These are phyloP conservation scores for Solanum lycopersicoides DNA, from an alignment of 257 asterid species.

Conservation along the genomic window DNA sequence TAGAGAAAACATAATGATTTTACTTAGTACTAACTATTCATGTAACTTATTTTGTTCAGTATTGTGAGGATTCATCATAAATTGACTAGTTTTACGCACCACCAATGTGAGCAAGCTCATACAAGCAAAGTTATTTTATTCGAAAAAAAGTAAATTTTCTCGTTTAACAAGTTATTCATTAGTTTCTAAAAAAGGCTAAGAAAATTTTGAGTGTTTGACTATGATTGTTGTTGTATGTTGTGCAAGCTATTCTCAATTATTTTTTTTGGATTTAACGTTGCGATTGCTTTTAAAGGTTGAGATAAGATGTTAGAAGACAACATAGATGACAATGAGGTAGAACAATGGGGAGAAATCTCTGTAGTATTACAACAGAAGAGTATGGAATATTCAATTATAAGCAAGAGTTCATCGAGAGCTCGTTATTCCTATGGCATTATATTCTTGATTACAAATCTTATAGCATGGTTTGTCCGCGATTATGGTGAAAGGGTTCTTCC, in stretches of 20 bases:
- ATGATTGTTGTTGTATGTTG: neutral
- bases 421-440: constrained; percentile 72
- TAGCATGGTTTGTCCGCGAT: constrained; percentile 85
- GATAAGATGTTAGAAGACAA: constrained; percentile 13
- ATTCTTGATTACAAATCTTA: constrained; percentile 50
- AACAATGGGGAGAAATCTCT: constrained; percentile 4
- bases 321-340: constrained; percentile 11
- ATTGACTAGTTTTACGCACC: neutral
- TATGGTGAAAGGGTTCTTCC: constrained; percentile 62
- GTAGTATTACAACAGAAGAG: constrained; percentile 15
- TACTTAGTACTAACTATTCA: neutral
- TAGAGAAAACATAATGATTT: neutral
- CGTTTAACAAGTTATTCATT: neutral
- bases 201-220: neutral
- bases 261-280: neutral
- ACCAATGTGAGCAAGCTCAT: neutral
- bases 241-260: neutral
- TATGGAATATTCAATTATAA: constrained; percentile 17
- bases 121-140: neutral
- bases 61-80: neutral
- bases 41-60: neutral
- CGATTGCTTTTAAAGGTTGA: constrained; percentile 11
- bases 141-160: neutral
- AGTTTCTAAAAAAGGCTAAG: neutral
- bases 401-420: constrained; percentile 54